Base-by-base conservation (phyloP, 148 eudicot genomes). In the Rhododendron vialii region DNA sequence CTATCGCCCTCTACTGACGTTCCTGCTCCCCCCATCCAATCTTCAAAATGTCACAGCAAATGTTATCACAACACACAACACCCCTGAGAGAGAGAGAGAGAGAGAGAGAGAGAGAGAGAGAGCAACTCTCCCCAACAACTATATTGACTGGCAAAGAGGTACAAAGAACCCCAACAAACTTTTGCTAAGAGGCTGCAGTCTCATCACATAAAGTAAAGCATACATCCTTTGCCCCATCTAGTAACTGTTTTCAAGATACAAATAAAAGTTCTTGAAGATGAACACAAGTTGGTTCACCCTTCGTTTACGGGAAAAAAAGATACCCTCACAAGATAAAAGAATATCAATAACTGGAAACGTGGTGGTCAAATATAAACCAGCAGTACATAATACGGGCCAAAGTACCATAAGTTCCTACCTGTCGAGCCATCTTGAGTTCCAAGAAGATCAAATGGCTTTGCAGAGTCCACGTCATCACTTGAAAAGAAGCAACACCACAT, bases 371-470 rank as follows among this genome's bases (percentile, higher is more conserved):
- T 13, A 36, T 36, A 28, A 77, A 59, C 33, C 43, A 33, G n/a
- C 41, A 86, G 26, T 4, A 51, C 15, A 30, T 63, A 33, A 28
- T 14, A 81, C 74, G 6, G n/a, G 43, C 50, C 14, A 22, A 83
- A 47, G 59, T 76, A 61, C 36, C 63, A 69, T 33, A 83, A 30
- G 61, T 53, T 53, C 88, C 35, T 90, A 93, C 98, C 99, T 86
- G 87, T 88, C 13, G 96, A 87, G 84, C 89, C 73, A 61, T 92
- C 96, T 81, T 93, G 91, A 89, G 90, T 69, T 86, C 98, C 98
- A 87, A 96, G 96, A 75, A 96, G 88, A 84, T 93, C 96, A 86
- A 95, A 96, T 83, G 99, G 93, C 90, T 93, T 94, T 81, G 82
- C 87, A 86, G 95, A 91, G 69, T 89, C 96, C 75, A 88, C 30